Evolutionary conservation across 352 stramenopile species (phyloP).

Genomic region (Phytophthora hibernalis): DNA sequence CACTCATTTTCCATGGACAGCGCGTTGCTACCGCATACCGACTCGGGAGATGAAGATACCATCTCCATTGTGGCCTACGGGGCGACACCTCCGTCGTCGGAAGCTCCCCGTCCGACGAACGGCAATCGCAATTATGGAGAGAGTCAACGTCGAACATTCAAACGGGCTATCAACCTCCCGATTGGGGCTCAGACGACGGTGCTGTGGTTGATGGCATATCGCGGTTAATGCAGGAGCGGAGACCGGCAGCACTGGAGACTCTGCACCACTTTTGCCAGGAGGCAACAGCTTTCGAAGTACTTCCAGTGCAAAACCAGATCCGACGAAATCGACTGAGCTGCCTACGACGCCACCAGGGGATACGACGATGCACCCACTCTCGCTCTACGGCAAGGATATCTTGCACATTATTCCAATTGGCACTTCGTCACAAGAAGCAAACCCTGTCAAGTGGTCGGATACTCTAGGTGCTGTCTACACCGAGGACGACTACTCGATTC

Average conservation of each 20-base stretch:
- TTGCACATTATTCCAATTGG: conserved; percentile 55
- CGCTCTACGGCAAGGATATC: conserved; percentile 70
- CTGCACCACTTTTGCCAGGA: conserved; percentile 16
- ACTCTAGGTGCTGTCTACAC: conserved; percentile 24
- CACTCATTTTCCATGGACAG: conserved; percentile 26
- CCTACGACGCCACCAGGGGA: conserved; percentile 17
- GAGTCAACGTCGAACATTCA: conserved; percentile 7
- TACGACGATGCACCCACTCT: conserved; percentile 34
- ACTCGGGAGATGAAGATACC: conserved; percentile 26
- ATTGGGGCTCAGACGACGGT: conserved; percentile 34
- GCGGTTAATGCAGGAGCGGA: conserved; percentile 18
- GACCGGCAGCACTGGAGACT: conserved; percentile 9
- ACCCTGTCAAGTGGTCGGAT: conserved; percentile 34
- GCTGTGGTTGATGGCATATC: conserved; percentile 23
- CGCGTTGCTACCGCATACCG: conserved; percentile 18
- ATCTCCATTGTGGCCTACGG: conserved; percentile 36
- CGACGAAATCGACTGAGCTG: conserved; percentile 9
- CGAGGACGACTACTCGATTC: conserved; percentile 35
- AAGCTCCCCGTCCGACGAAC: conserved; percentile 1
- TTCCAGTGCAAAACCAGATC: conserved; percentile 16
- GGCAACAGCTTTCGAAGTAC: conserved; percentile 36
- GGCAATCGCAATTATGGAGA: conserved; percentile 26
- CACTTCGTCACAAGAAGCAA: conserved; percentile 57
- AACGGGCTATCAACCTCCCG: conserved; percentile 25
- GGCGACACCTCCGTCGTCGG: conserved; percentile 8